A percentile compares a stretch with the other conserved stretches of the same genome.
phyloP scores from a whole-genome alignment of 2,329 filamentous ascomycete genomes.

The Hypoxylon sp. region DNA sequence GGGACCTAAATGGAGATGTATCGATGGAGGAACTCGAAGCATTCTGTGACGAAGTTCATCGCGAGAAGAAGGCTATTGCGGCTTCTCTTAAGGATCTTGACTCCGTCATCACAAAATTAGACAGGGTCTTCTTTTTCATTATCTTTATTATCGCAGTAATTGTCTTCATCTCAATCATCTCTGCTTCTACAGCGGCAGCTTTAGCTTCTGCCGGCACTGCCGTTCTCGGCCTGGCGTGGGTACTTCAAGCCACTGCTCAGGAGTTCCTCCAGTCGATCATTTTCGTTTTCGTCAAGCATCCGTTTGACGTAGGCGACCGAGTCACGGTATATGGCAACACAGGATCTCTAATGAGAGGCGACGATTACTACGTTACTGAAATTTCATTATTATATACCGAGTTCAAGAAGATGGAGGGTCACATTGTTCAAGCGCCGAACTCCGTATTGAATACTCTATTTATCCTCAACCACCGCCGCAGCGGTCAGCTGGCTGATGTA shows the following conservation, averaged over 20 bases:
- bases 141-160: constrained; percentile 85
- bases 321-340: constrained; percentile 93
- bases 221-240: constrained; percentile 91
- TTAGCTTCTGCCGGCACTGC: constrained; percentile 91
- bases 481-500: constrained; percentile 88
- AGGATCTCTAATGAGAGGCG: constrained; percentile 81
- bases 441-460: constrained; percentile 93
- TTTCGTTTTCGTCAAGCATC: constrained; percentile 97
- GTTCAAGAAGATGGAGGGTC: constrained; percentile 98
- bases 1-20: constrained; percentile 96
- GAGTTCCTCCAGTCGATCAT: constrained; percentile 95
- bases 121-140: constrained; percentile 90
- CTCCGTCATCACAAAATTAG: constrained; percentile 90
- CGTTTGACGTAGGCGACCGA: constrained; percentile 95
- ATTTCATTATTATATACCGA: constrained; percentile 95
- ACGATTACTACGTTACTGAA: constrained; percentile 97
- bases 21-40: constrained; percentile 95
- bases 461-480: constrained; percentile 94
- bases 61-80: constrained; percentile 95
- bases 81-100: constrained; percentile 95
- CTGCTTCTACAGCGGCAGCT: constrained; percentile 88
- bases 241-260: constrained; percentile 92
- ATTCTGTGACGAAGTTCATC: constrained; percentile 92
- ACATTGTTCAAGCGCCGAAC: constrained; percentile 96
- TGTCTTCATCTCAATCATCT: constrained; percentile 91